A percentile compares a stretch with the other conserved stretches of the same genome.
These are phyloP conservation scores for Calocera viscosa DNA, from an alignment of 768 basidiomycete species.

Conservation along the genomic window DNA sequence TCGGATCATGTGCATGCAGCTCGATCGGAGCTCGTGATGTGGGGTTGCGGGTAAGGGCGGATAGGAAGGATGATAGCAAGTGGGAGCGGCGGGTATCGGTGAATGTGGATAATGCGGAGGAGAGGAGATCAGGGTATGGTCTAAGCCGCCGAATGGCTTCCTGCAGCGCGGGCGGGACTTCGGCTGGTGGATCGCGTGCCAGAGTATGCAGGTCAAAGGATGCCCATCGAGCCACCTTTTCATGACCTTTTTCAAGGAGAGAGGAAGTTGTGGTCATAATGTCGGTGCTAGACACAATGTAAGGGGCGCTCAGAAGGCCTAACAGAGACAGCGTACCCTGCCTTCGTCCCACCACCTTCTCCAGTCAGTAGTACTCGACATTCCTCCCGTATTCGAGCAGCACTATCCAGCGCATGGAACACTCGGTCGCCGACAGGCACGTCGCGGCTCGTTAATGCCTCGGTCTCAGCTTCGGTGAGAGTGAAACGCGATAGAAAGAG, in stretches of 20 bases:
- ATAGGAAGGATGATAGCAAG: slow-evolving; percentile 67
- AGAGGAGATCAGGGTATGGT: slow-evolving; percentile 61
- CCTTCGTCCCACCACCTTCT: slow-evolving; percentile 63
- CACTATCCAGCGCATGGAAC: slow-evolving; percentile 79
- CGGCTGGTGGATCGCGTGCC: slow-evolving; percentile 58
- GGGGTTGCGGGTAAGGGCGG: slow-evolving; percentile 57
- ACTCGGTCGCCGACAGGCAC: slow-evolving; percentile 60
- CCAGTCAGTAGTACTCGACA: slow-evolving; percentile 79
- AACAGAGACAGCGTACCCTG: slow-evolving; percentile 44
- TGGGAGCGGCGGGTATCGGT: slow-evolving; percentile 72
- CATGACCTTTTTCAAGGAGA: slow-evolving; percentile 77
- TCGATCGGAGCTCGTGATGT: slow-evolving; percentile 73
- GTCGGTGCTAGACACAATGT: slow-evolving; percentile 47
- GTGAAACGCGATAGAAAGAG: slow-evolving; percentile 81
- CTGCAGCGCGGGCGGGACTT: slow-evolving; percentile 50
- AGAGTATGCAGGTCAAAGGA: slow-evolving; percentile 72
- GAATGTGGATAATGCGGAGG: background rate
- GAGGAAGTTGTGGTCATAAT: slow-evolving; percentile 74
- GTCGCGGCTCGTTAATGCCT: slow-evolving; percentile 65
- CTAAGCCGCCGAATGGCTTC: slow-evolving; percentile 66
- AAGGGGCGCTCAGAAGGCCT: background rate
- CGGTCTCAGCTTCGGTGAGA: slow-evolving; percentile 55
- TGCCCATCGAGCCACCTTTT: slow-evolving; percentile 78
- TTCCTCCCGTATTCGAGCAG: slow-evolving; percentile 67
- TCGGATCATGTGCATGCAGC: slow-evolving; percentile 92